Conservation (phyloP, 1,139 yeast genomes). For the Blastobotrys arbuscula region DNA sequence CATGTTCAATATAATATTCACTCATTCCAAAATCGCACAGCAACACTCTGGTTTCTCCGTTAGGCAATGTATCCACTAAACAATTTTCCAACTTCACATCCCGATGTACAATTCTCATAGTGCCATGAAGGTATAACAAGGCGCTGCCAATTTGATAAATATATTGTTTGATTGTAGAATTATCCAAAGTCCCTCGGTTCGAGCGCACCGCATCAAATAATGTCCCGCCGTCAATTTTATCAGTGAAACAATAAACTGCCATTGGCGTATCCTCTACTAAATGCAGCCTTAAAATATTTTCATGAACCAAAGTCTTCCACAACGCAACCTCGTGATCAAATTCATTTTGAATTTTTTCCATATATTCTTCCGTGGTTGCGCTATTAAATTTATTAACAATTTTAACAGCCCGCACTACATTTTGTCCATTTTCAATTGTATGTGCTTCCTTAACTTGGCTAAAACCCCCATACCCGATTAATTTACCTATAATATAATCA, state of each 20-base stretch:
- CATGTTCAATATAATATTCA: conserved; percentile 33
- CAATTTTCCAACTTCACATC: conserved; percentile 87
- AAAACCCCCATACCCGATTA: conserved; percentile 92
- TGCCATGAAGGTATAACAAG: conserved; percentile 62
- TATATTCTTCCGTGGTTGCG: conserved; percentile 19
- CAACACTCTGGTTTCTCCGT: conserved; percentile 27
- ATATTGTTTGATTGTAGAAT: conserved; percentile 32
- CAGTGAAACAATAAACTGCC: conserved; percentile 68
- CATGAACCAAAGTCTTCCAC: conserved; percentile 67
- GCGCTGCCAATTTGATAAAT: conserved; percentile 56
- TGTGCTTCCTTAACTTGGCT: conserved; percentile 78
- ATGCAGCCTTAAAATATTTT: conserved; percentile 57
- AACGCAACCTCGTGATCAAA: conserved; percentile 67
- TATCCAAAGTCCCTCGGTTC: conserved; percentile 29
- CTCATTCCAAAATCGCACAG: conserved; percentile 91
- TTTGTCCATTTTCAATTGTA: conserved; percentile 36
- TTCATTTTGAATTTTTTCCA: conserved; percentile 41
- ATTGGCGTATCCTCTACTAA: conserved; percentile 56
- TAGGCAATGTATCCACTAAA: conserved; percentile 43
- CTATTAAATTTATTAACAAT: conserved; percentile 46
- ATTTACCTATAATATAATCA: conserved; percentile 48
- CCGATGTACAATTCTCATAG: conserved; percentile 69
- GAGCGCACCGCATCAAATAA: conserved; percentile 65
- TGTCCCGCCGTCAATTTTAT: conserved; percentile 73
- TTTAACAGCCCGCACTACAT: conserved; percentile 60